Evolutionary conservation across 1,139 yeast genomes (phyloP), one percentile per base, ranked within the genome.

Genomic region (Blastobotrys capitulatus): DNA sequence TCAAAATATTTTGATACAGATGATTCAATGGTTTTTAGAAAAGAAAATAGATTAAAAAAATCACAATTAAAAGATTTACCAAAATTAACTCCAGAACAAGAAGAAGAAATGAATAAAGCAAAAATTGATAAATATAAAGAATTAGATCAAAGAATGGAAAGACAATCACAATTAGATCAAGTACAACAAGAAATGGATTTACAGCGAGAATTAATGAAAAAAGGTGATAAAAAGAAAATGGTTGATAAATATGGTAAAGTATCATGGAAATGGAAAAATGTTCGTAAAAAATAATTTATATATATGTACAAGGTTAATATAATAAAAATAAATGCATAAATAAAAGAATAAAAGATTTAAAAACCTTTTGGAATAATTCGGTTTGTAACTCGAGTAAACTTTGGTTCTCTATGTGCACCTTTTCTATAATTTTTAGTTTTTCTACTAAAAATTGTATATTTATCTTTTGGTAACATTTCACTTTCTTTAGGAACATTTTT

Each of bases 191-290:
- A 82, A 60, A 82, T 89, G 82, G 86, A 83, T 50, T 62, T 77
- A 52, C 94, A 89, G 60, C 78, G 86, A 52, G 95, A 90, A 63
- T 76, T 89, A 53, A 87, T 90, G 96, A 87, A 87, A 66, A 84
- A 83, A 57, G 97, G 97, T 0, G 80, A 80, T 52, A 87, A 86
- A 69, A 86, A 84, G 75, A 90, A 89, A 72, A 65, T 83, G 3
- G 73, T 77, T 6, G 83, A 76, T 50, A 69, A 74, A 13, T 75
- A 78, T 41, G 97, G 97, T 2, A 77, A 77, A 52, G 77, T 77
- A 0, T 73, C 75, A n/a, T 90, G 79, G 71, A 86, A 86, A 70
- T 90, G 96, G 95, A 86, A 83, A 65, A 83, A 78, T 59, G 86
- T 83, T 64, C 79, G 97, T 61, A 89, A 88, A 71, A 78, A 85